Percentiles rank a stretch among this genome's conserved stretches.
Evolutionary conservation across 768 basidiomycete species (phyloP).

Genomic region (Suillus discolor): DNA sequence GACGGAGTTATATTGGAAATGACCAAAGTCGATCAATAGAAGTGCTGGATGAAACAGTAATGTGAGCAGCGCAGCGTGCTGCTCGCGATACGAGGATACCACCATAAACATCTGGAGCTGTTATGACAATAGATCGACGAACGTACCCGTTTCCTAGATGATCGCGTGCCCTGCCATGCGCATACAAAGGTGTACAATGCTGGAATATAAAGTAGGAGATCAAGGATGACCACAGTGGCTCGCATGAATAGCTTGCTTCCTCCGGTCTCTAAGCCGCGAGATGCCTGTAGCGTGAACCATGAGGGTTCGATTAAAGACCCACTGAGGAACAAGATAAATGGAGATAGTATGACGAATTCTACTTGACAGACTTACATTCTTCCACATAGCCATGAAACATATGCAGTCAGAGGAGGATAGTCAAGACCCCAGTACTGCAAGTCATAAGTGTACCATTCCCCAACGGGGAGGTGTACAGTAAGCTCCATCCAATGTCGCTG

Average conservation of each 20-base stretch:
- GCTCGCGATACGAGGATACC: constrained; percentile 8
- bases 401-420: constrained; percentile 93
- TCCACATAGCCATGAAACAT: constrained; percentile 84
- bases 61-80: constrained; percentile 62
- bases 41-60: constrained; percentile 84
- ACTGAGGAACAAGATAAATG: constrained; percentile 31
- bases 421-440: constrained; percentile 93
- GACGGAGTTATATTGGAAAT: constrained; percentile 95
- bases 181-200: constrained; percentile 68
- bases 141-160: constrained; percentile 76
- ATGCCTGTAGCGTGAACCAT: constrained; percentile 73
- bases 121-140: background rate
- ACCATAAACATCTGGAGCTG: background rate
- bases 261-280: constrained; percentile 71
- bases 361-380: constrained; percentile 56
- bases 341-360: background rate
- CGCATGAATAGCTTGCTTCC: constrained; percentile 82
- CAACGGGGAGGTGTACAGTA: constrained; percentile 72
- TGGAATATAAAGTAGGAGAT: constrained; percentile 73
- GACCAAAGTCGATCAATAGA: constrained; percentile 86
- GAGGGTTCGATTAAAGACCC: constrained; percentile 51
- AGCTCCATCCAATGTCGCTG: constrained; percentile 97
- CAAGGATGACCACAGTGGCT: constrained; percentile 66
- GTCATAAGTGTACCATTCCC: constrained; percentile 88
- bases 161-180: constrained; percentile 69